Base-by-base conservation (phyloP, 1,284 basidiomycete species). In the Inonotus obliquus region DNA sequence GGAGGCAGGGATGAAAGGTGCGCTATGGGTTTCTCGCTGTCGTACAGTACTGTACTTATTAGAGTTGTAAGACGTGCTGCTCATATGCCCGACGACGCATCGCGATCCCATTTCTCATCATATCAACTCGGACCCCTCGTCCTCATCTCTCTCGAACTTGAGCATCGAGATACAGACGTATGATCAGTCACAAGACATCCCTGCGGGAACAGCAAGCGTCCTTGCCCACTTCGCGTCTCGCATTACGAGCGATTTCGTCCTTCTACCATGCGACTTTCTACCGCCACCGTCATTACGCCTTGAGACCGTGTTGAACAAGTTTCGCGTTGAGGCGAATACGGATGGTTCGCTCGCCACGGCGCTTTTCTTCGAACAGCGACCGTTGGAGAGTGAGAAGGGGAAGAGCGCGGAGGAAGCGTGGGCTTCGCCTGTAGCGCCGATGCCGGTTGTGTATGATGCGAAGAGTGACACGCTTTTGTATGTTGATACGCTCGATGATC, bases 201-300 rank as follows among this genome's bases (percentile, higher is more conserved):
- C 79, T 52, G 77, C 79, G 3, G 91, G 90, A 47, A 91, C 91
- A 1, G 87, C 87, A 65, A 77, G 81, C 29, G 77, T 92, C 39
- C 79, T 93, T 59, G 79, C 83, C 47, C 83, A 89, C 69, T 89
- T 92, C 69, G 78, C 88, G 1, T 74, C 69, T 54, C 84, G 86
- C 54, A 91, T 92, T 63, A 77, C 81, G 61, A 82, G 86, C 68
- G 95, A 97, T 73, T 94, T 97, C 72, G 82, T 97, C 45, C 74
- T 98, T n/a, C 80, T 96, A 1, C 91, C 95, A 1, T 96, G 94
- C 72, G 95, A 98, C 74, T 89, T 97, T 59, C 81, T 94, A 19
- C 87, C 94, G 10, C 89, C 92, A 0, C 78, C 86, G 0, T 76
- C 82, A 0, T 79, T 96, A 27, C 79, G 89, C 5, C 81, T 98